Conservation (phyloP, 148 eudicot genomes). For the Silene latifolia region DNA sequence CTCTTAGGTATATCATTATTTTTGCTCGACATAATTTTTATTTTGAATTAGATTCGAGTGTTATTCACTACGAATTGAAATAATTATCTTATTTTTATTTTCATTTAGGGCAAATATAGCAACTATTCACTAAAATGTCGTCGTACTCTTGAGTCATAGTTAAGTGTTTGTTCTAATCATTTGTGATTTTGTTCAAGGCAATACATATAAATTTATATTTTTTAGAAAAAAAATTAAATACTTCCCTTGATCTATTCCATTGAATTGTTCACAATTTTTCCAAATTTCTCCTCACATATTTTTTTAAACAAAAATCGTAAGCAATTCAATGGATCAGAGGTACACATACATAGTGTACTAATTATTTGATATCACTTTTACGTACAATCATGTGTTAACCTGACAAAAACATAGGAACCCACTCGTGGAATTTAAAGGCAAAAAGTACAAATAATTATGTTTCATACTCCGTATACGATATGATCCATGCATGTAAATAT, state of each 20-base stretch:
- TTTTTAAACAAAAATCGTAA: no score
- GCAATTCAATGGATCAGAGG: no score
- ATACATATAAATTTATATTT: neutral
- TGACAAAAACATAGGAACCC: conserved; percentile 26
- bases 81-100: neutral
- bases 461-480: no score
- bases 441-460: neutral
- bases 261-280: no score
- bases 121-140: neutral
- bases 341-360: neutral
- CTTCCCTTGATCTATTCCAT: neutral
- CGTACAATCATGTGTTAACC: conserved; percentile 20
- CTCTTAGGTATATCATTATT: conserved; percentile 47
- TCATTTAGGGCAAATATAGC: neutral
- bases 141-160: neutral
- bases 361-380: conserved; percentile 16
- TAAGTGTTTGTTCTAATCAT: neutral
- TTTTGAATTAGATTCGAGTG: neutral
- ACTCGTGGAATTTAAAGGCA: conserved; percentile 8
- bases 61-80: neutral
- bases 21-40: neutral
- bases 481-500: neutral
- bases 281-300: no score
- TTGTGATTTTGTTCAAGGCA: neutral
- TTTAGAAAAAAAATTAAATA: neutral